A percentile compares a stretch with the other conserved stretches of the same genome.
Conservation (phyloP, 108 stramenopile species). For the Phaeodactylum tricornutum region DNA sequence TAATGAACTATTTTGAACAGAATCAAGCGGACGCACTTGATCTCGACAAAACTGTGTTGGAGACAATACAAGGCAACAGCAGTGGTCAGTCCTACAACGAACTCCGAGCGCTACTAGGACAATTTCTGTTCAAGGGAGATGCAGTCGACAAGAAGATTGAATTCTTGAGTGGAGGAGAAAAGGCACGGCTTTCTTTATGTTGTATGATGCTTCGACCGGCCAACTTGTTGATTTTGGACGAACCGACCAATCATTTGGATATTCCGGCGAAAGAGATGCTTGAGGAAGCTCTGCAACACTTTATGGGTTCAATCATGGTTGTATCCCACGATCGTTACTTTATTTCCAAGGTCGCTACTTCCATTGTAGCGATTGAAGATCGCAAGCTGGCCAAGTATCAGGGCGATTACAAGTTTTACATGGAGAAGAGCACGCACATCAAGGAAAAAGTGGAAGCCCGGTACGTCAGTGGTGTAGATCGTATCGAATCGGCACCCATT, state of each 20-base stretch:
- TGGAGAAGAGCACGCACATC: conserved; percentile 71
- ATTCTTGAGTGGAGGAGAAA: conserved; percentile 90
- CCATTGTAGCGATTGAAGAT: conserved; percentile 91
- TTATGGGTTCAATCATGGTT: conserved; percentile 85
- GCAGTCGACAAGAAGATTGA: conserved; percentile 85
- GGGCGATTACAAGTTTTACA: conserved; percentile 96
- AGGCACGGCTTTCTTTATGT: conserved; percentile 87
- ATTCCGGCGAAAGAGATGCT: conserved; percentile 98
- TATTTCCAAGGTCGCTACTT: conserved; percentile 89
- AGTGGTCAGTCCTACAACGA: conserved; percentile 81
- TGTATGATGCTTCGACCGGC: conserved; percentile 91
- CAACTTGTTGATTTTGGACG: conserved; percentile 87
- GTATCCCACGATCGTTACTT: conserved; percentile 97
- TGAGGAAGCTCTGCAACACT: conserved; percentile 93
- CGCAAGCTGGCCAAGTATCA: conserved; percentile 68
- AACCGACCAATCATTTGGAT: conserved; percentile 24
- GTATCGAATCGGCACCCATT: conserved; percentile 63
- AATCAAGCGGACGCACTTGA: conserved; percentile 93
- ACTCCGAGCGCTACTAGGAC: conserved; percentile 85
- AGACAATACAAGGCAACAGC: conserved; percentile 73
- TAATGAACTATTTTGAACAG: conserved; percentile 89
- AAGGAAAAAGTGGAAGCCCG: conserved; percentile 84
- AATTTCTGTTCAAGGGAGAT: conserved; percentile 95
- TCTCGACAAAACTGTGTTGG: conserved; percentile 77
- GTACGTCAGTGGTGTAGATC: conserved; percentile 61